These are phyloP conservation scores for Hypoxylon crocopeplum DNA, from an alignment of 495 filamentous ascomycete genomes.

Conservation along the genomic window DNA sequence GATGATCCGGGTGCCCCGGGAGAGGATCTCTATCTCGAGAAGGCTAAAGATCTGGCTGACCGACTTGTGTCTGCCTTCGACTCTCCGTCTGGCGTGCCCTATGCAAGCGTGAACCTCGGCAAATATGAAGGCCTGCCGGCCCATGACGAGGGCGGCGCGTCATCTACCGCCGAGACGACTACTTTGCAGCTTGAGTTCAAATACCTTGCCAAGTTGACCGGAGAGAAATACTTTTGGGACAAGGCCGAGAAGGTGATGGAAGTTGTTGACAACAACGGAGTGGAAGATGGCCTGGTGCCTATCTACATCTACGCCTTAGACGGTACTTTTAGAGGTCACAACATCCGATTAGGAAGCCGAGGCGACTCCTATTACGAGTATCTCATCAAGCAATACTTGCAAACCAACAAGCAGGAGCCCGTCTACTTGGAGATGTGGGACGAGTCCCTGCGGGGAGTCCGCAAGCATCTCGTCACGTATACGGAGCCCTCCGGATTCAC, in stretches of 20 bases:
- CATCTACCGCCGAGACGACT: slow-evolving; percentile 91
- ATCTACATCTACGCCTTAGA: slow-evolving; percentile 85
- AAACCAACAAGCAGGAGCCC: slow-evolving; percentile 85
- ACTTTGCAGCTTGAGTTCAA: slow-evolving; percentile 96
- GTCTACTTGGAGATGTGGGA: slow-evolving; percentile 94
- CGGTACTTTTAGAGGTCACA: slow-evolving; percentile 79
- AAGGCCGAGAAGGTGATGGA: slow-evolving; percentile 90
- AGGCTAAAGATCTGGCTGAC: slow-evolving; percentile 90
- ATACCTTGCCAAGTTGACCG: slow-evolving; percentile 93
- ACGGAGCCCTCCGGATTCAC: slow-evolving; percentile 80
- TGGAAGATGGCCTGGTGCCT: slow-evolving; percentile 83
- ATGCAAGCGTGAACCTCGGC: slow-evolving; percentile 86
- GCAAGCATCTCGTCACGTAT: slow-evolving; percentile 91
- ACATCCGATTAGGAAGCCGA: slow-evolving; percentile 89
- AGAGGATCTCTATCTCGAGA: slow-evolving; percentile 94
- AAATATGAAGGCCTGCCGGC: slow-evolving; percentile 75
- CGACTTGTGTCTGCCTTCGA: slow-evolving; percentile 88
- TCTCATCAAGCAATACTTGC: slow-evolving; percentile 94
- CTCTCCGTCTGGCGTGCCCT: slow-evolving; percentile 83
- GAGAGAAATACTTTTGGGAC: slow-evolving; percentile 89
- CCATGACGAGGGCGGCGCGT: slow-evolving; percentile 86
- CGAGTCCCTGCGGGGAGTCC: slow-evolving; percentile 81
- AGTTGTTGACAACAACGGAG: slow-evolving; percentile 79
- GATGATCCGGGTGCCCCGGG: slow-evolving; percentile 71
- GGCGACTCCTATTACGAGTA: slow-evolving; percentile 99